Evolutionary conservation across 352 stramenopile species (phyloP).

Genomic region (Pythium dissotocum): DNA sequence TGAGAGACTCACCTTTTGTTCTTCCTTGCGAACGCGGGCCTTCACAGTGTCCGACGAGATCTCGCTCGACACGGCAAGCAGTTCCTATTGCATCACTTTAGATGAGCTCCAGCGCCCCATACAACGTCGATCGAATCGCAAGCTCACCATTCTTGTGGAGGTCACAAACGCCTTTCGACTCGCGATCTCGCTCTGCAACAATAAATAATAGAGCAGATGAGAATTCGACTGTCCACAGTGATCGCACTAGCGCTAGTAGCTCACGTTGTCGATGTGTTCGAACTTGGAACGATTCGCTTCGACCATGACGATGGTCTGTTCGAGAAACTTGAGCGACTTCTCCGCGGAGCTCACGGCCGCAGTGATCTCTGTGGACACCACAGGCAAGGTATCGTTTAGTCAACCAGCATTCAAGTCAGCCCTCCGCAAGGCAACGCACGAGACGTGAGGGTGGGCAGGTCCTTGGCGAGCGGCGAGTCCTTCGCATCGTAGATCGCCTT

Average conservation of each 20-base stretch:
- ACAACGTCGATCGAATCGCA: neutral
- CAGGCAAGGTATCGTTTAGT: neutral
- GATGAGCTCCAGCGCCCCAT: neutral
- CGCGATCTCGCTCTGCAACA: constrained; percentile 49
- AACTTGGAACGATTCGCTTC: constrained; percentile 80
- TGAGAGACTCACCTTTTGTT: constrained; percentile 48
- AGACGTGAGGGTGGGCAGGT: constrained; percentile 55
- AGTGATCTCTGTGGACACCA: constrained; percentile 49
- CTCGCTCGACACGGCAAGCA: constrained; percentile 56
- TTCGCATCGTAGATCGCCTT: constrained; percentile 50
- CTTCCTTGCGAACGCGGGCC: constrained; percentile 52
- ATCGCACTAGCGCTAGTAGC: neutral
- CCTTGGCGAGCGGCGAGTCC: constrained; percentile 43
- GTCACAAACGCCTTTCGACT: constrained; percentile 73
- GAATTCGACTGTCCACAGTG: neutral
- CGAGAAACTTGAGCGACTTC: constrained; percentile 79
- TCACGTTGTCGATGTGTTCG: constrained; percentile 75
- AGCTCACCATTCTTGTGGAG: constrained; percentile 40
- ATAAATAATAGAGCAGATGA: neutral
- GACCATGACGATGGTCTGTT: constrained; percentile 84
- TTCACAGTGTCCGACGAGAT: constrained; percentile 66
- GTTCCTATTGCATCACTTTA: constrained; percentile 33
- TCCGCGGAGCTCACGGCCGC: constrained; percentile 51
- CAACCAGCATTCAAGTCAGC: neutral
- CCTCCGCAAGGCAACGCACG: constrained; percentile 29